Evolutionary conservation across 1,284 basidiomycete genomes (phyloP).

Genomic region (Papiliotrema nemorosa): DNA sequence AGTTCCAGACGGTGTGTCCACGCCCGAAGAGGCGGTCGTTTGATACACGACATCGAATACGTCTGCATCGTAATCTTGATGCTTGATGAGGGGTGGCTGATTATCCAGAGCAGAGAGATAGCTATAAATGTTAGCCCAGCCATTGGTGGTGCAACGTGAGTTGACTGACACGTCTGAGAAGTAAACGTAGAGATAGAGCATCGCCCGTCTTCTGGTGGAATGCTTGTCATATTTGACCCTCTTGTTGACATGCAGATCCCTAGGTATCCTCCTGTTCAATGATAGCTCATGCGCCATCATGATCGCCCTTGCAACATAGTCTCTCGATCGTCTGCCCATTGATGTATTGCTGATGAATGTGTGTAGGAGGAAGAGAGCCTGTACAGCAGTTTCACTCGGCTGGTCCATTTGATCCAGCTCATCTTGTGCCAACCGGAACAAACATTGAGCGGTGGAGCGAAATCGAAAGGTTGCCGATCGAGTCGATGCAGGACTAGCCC

Average conservation of each 20-base stretch:
- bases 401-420: slow-evolving; percentile 15
- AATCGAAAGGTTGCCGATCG: neutral
- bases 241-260: neutral
- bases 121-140: slow-evolving; percentile 6
- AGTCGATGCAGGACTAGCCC: neutral
- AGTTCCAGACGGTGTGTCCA: slow-evolving; percentile 10
- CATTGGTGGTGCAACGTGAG: neutral
- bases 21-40: slow-evolving; percentile 5
- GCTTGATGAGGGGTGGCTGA: slow-evolving; percentile 19
- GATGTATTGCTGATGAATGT: slow-evolving; percentile 21
- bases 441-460: neutral
- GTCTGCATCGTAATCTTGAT: slow-evolving; percentile 14
- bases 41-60: slow-evolving; percentile 12
- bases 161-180: slow-evolving; percentile 23
- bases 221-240: neutral
- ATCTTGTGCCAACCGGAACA: slow-evolving; percentile 16
- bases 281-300: slow-evolving; percentile 23
- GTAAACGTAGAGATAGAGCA: slow-evolving; percentile 24
- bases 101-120: slow-evolving; percentile 19
- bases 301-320: slow-evolving; percentile 20
- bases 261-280: slow-evolving; percentile 14
- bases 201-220: slow-evolving; percentile 8
- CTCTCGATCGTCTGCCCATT: slow-evolving; percentile 17
- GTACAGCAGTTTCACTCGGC: slow-evolving; percentile 16
- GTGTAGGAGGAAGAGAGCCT: slow-evolving; percentile 19